Base-by-base conservation (phyloP, 345 rosid species). In the Acer negundo region DNA sequence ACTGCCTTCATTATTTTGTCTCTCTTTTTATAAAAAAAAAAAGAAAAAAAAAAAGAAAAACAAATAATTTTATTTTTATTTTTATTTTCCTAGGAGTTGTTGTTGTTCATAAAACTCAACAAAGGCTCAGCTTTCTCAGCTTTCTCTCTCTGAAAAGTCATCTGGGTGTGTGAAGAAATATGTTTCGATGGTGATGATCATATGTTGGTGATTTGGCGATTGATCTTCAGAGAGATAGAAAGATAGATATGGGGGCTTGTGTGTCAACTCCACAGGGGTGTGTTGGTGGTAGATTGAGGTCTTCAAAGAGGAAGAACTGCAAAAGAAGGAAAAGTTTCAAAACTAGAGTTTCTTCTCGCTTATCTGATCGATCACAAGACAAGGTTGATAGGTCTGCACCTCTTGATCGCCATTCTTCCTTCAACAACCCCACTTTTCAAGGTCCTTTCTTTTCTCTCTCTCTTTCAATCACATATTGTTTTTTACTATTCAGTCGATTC, bases 191-290 rank as follows among this genome's bases (percentile, higher is more conserved):
- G 42, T 20, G 59, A 24, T 73, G 20, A 65, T 8, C 74, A 44
- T 78, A 74, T 24, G 65, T 28, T 2, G 31, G 31, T 28, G 31
- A 28, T 78, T 44, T 1, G 74, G 62, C 69, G 31, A 82, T 73
- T 77, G 77, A 74, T 80, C 71, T 72, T 49, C 19, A 6, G n/a
- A 16, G 13, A 19, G 51, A 24, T 77, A 24, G 7, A 10, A 58
- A 17, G 72, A 24, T 77, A 26, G 8, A 8, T 61, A 94, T 95
- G 98, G 98, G 98, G 74, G 84, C 86, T 61, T 95, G 98, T 79
- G 94, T 87, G 69, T 95, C 98, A 31, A 82, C 87, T 69, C 97
- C 97, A 8, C 82, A 81, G 76, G 85, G 87, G 68, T 93, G 98
- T 81, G 90, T 82, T 12, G 90, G 95, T 75, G 87, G 88, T 2